Percentiles rank a stretch among this genome's conserved stretches.
phyloP scores from a whole-genome alignment of 2,329 filamentous ascomycete genomes.

The Fusarium sp. region DNA sequence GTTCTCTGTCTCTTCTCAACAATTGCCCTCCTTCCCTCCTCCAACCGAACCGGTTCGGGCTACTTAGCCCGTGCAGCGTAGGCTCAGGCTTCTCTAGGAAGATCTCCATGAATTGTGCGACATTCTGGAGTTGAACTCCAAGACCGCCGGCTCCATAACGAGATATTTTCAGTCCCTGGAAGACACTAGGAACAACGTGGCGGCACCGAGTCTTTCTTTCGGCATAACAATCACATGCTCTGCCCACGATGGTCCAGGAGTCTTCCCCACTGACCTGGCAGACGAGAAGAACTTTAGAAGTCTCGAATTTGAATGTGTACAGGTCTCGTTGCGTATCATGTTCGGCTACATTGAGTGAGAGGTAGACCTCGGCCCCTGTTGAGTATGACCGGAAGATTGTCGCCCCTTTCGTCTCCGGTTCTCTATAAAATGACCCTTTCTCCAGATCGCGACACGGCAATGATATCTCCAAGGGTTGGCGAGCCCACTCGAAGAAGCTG shows the following conservation, averaged over 20 bases:
- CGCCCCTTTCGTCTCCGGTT: background rate
- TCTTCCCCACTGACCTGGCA: background rate
- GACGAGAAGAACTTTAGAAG: background rate
- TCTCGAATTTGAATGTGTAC: background rate
- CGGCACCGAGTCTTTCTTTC: background rate
- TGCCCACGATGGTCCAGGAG: background rate
- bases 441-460: background rate
- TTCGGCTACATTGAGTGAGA: background rate
- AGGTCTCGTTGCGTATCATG: background rate
- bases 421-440: background rate
- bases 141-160: background rate
- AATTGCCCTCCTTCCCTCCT: too few species aligned
- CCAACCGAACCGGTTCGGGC: too few species aligned
- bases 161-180: background rate
- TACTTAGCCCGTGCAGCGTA: too few species aligned
- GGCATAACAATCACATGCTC: too few species aligned
- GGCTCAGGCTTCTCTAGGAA: background rate
- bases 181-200: background rate
- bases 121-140: background rate
- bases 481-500: background rate
- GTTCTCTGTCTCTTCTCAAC: too few species aligned
- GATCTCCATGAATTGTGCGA: background rate
- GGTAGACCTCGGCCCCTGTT: background rate
- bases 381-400: background rate
- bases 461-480: background rate